phyloP scores from a whole-genome alignment of 164 flowering plant genomes.

The Euptelea pleiosperma region DNA sequence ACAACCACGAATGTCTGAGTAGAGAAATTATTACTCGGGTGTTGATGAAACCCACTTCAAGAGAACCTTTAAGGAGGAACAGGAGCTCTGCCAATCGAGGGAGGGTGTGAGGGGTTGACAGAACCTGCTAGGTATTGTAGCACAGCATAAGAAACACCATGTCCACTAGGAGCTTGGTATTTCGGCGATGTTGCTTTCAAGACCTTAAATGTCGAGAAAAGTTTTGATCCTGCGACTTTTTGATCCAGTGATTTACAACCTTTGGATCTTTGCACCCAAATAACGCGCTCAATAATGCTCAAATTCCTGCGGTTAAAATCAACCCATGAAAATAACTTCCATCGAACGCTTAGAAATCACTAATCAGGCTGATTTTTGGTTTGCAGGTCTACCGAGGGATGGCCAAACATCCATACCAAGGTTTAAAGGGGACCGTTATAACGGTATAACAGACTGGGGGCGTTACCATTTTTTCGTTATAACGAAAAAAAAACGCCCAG shows the following conservation, averaged over 20 bases:
- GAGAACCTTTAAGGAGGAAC: slow-evolving; percentile 9
- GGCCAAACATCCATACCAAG: no score
- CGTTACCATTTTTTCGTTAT: no score
- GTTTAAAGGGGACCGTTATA: no score
- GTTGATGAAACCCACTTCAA: slow-evolving; percentile 29
- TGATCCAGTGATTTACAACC: slow-evolving; percentile 5
- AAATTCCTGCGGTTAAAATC: no score
- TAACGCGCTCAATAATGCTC: no score
- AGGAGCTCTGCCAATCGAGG: slow-evolving; percentile 26
- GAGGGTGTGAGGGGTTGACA: slow-evolving; percentile 25
- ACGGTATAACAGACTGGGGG: no score
- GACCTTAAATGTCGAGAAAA: slow-evolving; percentile 11
- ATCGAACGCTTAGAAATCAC: no score
- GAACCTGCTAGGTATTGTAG: slow-evolving; percentile 16
- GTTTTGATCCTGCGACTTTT: not conserved
- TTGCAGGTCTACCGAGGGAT: no score
- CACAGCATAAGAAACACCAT: slow-evolving; percentile 25
- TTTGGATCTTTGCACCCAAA: slow-evolving; percentile 12
- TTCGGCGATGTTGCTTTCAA: slow-evolving; percentile 23
- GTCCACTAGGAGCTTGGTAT: slow-evolving; percentile 24
- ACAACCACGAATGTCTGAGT: no score
- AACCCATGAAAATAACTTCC: no score
- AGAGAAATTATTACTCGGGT: slow-evolving; percentile 21
- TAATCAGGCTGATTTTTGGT: no score
- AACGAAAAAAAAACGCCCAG: no score